Evolutionary conservation across 495 filamentous ascomycete species (phyloP).

Genomic region (Rusavskia elegans): DNA sequence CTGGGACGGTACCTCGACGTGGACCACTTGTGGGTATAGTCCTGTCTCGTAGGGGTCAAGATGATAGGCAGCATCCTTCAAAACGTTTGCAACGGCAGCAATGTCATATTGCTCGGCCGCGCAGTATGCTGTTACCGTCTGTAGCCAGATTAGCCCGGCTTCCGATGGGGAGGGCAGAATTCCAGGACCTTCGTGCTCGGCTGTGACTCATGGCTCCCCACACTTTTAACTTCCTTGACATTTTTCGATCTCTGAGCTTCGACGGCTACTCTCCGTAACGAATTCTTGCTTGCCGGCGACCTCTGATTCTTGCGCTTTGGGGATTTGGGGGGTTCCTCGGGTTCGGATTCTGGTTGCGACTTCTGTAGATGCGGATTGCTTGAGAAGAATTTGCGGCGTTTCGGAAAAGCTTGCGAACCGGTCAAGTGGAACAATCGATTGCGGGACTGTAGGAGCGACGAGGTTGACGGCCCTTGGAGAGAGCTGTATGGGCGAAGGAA

Average conservation of each 20-base stretch:
- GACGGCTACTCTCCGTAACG: constrained; percentile 39
- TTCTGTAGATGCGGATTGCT: constrained; percentile 28
- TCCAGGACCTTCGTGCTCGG: constrained; percentile 7
- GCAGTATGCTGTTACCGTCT: constrained; percentile 66
- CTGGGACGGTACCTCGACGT: constrained; percentile 42
- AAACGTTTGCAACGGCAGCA: constrained; percentile 48
- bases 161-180: background rate
- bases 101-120: constrained; percentile 80
- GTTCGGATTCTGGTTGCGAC: constrained; percentile 15
- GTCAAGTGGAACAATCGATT: background rate
- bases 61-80: constrained; percentile 53
- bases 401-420: background rate
- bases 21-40: constrained; percentile 50
- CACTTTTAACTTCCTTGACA: constrained; percentile 21
- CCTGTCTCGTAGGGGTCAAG: constrained; percentile 44
- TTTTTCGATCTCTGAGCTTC: constrained; percentile 44
- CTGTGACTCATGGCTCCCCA: background rate
- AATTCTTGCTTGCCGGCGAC: constrained; percentile 35
- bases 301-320: constrained; percentile 28
- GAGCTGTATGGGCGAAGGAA: background rate
- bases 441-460: background rate
- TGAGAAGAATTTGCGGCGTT: constrained; percentile 33
- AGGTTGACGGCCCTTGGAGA: background rate
- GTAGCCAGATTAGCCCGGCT: constrained; percentile 14
- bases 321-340: constrained; percentile 17